Conservation (phyloP, 2,329 filamentous ascomycete genomes). For the Beauveria brongniartii region DNA sequence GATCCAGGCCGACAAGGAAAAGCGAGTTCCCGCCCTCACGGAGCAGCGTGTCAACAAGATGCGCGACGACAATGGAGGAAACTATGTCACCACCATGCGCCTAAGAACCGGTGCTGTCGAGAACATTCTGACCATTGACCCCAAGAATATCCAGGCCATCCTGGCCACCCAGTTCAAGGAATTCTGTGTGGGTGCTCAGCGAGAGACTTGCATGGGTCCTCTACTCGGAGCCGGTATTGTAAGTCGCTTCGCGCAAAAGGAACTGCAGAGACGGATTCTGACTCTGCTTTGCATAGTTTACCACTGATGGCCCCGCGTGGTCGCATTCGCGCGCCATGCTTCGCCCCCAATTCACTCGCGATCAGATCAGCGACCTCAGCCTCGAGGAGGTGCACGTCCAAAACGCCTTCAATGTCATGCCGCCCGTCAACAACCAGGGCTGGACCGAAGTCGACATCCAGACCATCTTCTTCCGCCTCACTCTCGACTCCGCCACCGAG, state of each 20-base stretch:
- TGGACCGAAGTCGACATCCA: constrained; percentile 36
- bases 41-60: constrained; percentile 10
- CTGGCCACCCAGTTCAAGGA: constrained; percentile 21
- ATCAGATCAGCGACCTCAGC: constrained; percentile 36
- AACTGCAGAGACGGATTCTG: not conserved
- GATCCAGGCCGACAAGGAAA: constrained; percentile 14
- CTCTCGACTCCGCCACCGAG: constrained; percentile 39
- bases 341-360: constrained; percentile 33
- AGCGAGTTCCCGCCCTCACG: constrained; percentile 14
- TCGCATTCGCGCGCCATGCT: constrained; percentile 30
- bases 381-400: constrained; percentile 32
- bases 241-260: not conserved
- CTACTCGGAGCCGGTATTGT: constrained; percentile 36
- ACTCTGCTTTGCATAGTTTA: constrained; percentile 19
- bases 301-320: constrained; percentile 28
- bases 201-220: constrained; percentile 22
- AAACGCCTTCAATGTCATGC: constrained; percentile 20
- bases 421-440: constrained; percentile 22
- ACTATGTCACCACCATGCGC: constrained; percentile 13
- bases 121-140: constrained; percentile 18
- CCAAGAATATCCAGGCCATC: constrained; percentile 23
- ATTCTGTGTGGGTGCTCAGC: constrained; percentile 19
- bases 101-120: constrained; percentile 3
- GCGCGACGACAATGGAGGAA: constrained; percentile 15
- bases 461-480: constrained; percentile 39